Evolutionary conservation across 805 yeast species (phyloP), one percentile per base, ranked within the genome.

Genomic region (Saccharomycopsis babjevae): DNA sequence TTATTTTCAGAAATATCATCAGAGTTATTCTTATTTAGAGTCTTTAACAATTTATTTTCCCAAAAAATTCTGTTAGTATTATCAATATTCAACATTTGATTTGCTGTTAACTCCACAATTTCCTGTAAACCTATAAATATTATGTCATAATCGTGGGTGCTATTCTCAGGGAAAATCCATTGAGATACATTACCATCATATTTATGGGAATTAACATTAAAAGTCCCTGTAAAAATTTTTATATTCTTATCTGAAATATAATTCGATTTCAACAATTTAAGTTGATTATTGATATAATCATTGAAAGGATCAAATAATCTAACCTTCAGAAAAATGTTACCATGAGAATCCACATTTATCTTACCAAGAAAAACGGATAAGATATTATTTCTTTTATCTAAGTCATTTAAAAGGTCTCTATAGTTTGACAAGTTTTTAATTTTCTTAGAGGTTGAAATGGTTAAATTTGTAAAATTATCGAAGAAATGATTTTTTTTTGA

Each of bases 81-180:
- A 68, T 94, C 96, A 0, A 89, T 83, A 50, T 86, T 83, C 61
- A 91, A 79, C 83, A 90, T 89, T 68, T 89, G 88, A 15, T 93
- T 89, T 0, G 94, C 86, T 1, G 85, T 82, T 54, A 94, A 75
- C 68, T 92, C 97, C 13, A 91, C 84, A 39, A 92, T 85, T 68
- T 94, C 99, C 71, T 94, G 96, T 43, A 94, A 76, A 1, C 97
- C 98, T 64, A 94, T 77, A 1, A 86, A 86, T 22, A 89, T 84
- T 1, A 92, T 71, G 67, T 93, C 97, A 42, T 28, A 38, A 15
- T 22, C 25, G 15, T 50, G 34, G 38, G 28, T 42, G 38, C 66
- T 60, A n/a, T 61, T 66, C 2, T 59, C 50, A 0, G 97, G 97
- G 67, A 86, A 88, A 30, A 94, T 74, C 97, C 98, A 93, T 1